A percentile compares a stretch with the other conserved stretches of the same genome.
Conservation (phyloP, 306 rosid genomes). For the Quercus glauca region DNA sequence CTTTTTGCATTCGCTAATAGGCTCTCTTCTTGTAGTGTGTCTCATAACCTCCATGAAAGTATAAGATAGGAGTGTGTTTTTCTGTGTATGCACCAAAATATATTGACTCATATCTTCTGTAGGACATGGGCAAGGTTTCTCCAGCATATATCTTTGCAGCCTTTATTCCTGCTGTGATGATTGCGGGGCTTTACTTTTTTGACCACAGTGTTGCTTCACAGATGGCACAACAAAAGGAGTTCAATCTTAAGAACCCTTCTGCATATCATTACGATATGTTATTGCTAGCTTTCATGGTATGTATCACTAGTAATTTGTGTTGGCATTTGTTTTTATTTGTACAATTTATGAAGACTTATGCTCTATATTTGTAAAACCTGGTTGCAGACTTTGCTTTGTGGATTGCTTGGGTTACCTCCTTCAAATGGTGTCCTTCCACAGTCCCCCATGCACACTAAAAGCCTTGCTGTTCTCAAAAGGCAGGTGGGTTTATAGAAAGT, state of each 20-base stretch:
- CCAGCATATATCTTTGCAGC: constrained; percentile 62
- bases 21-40: too few relatives aligned
- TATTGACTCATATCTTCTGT: constrained; percentile 14
- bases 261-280: constrained; percentile 84
- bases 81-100: background rate
- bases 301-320: background rate
- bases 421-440: constrained; percentile 94
- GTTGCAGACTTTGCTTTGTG: constrained; percentile 77
- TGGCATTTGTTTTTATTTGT: constrained; percentile 6
- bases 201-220: constrained; percentile 94
- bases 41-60: background rate
- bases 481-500: constrained; percentile 41
- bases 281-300: constrained; percentile 68
- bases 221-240: constrained; percentile 86
- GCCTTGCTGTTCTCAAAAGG: constrained; percentile 76
- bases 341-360: constrained; percentile 3
- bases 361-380: constrained; percentile 14
- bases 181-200: constrained; percentile 86
- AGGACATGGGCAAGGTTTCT: constrained; percentile 86
- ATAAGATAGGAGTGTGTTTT: background rate
- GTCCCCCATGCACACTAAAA: constrained; percentile 94
- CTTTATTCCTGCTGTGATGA: constrained; percentile 74
- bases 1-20: background rate
- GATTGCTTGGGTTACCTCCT: constrained; percentile 83
- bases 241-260: constrained; percentile 82